Conservation (phyloP, 495 filamentous ascomycete species). For the Lepraria neglecta region DNA sequence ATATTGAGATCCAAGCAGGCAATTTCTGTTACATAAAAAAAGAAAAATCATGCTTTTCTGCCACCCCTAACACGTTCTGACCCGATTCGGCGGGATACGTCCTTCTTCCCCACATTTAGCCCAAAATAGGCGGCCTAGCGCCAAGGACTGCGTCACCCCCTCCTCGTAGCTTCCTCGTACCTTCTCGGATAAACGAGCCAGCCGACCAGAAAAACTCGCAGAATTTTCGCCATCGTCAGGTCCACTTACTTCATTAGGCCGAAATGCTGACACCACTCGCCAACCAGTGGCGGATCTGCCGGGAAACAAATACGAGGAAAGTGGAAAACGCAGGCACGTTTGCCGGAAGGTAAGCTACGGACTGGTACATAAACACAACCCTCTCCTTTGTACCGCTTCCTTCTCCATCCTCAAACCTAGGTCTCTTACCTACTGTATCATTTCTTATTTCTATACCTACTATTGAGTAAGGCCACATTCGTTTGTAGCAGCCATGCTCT, state of each 20-base stretch:
- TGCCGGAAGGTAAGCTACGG: neutral
- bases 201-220: neutral
- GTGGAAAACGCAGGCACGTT: slow-evolving; percentile 4
- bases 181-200: neutral
- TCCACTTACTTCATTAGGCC: slow-evolving; percentile 4
- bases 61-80: neutral
- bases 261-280: neutral
- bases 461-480: slow-evolving; percentile 30
- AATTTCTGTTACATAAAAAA: neutral
- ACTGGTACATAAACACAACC: neutral
- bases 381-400: neutral
- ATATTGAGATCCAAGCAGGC: neutral
- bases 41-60: neutral
- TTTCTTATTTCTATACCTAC: slow-evolving; percentile 10
- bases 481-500: slow-evolving; percentile 34
- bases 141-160: slow-evolving; percentile 3
- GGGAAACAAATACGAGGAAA: slow-evolving; percentile 5
- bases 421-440: slow-evolving; percentile 33
- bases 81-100: slow-evolving; percentile 1
- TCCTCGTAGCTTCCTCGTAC: neutral
- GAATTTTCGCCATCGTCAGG: slow-evolving; percentile 2
- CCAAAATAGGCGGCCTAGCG: slow-evolving; percentile 1
- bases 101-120: slow-evolving; percentile 5
- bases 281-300: neutral
- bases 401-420: slow-evolving; percentile 9